These are phyloP conservation scores for Xylariaceae sp. DNA, from an alignment of 2,329 filamentous ascomycete genomes.

Conservation along the genomic window DNA sequence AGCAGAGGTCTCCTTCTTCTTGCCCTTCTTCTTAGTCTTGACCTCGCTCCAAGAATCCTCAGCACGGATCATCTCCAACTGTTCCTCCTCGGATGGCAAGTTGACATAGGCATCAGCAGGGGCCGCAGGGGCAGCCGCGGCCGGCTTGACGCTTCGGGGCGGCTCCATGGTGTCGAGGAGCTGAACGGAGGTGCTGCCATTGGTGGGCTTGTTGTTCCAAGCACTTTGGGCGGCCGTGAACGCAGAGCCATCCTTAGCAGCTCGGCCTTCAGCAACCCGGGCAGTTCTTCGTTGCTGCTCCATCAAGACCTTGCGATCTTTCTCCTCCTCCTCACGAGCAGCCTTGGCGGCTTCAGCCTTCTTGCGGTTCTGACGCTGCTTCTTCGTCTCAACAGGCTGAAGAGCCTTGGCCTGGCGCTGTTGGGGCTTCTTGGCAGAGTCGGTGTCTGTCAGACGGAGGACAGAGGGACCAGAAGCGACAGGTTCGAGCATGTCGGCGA, in stretches of 20 bases:
- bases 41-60: constrained; percentile 58
- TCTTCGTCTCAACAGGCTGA: constrained; percentile 80
- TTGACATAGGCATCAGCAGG: constrained; percentile 45
- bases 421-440: constrained; percentile 63
- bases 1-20: constrained; percentile 42
- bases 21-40: constrained; percentile 40
- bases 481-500: constrained; percentile 90
- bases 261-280: constrained; percentile 76
- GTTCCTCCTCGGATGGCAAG: constrained; percentile 61
- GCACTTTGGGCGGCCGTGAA: constrained; percentile 49
- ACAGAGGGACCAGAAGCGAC: constrained; percentile 66
- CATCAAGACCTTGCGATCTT: constrained; percentile 69
- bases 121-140: constrained; percentile 33
- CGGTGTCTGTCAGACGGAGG: constrained; percentile 70
- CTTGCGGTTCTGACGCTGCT: constrained; percentile 87
- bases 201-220: constrained; percentile 40
- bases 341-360: constrained; percentile 81
- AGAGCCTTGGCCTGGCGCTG: constrained; percentile 60
- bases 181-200: constrained; percentile 41
- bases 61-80: constrained; percentile 56
- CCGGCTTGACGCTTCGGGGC: constrained; percentile 28
- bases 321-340: constrained; percentile 73
- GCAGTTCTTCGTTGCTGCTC: constrained; percentile 83
- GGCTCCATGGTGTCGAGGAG: constrained; percentile 59
- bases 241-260: constrained; percentile 74